Evolutionary conservation across 805 yeast species (phyloP), one percentile per base, ranked within the genome.

Genomic region (Cyberlindnera mississippiensis): DNA sequence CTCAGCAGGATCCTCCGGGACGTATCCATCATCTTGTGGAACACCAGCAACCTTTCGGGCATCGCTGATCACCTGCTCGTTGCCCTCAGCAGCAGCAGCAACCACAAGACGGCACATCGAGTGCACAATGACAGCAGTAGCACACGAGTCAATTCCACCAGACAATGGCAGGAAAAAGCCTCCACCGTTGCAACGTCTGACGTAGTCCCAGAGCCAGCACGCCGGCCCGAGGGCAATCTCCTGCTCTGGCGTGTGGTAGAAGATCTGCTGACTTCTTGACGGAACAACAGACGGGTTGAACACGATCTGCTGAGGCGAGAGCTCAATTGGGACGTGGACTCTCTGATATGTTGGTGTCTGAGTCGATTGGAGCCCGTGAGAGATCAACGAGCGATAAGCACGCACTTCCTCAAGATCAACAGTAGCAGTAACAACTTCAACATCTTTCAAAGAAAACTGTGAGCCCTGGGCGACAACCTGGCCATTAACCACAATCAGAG

Each of bases 181-280:
- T 0, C 89, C 87, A 38, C 93, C 85, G 51, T 78, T 78, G 52
- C 95, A 87, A 50, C 99, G 76, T 61, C 99, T 77, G 44, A 93
- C 72, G 58, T 93, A 93, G 63, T 93, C 99, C 99, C 99, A 93
- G 49, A 93, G 64, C 99, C 99, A 93, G 62, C 99, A 93, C 0
- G 99, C 99, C 1, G 99, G 99, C 0, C 99, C 99, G 33, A 86
- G 69, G 1, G 98, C 97, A 51, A 93, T 91, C 63, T 93, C 99
- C 64, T 93, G 97, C 57, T 90, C 96, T 3, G 99, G 96, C 2
- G 69, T 57, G 63, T 85, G 95, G 55, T 84, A 83, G 29, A 71
- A 72, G 33, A 83, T 71, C 5, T 67, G 69, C 17, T 64, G 60
- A 1, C 74, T 56, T 16, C 57, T 56, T 0, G 93, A 65, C 15